These are phyloP conservation scores for Smittium culicis DNA, from an alignment of 371 early-diverging fungal genomes.

Conservation along the genomic window DNA sequence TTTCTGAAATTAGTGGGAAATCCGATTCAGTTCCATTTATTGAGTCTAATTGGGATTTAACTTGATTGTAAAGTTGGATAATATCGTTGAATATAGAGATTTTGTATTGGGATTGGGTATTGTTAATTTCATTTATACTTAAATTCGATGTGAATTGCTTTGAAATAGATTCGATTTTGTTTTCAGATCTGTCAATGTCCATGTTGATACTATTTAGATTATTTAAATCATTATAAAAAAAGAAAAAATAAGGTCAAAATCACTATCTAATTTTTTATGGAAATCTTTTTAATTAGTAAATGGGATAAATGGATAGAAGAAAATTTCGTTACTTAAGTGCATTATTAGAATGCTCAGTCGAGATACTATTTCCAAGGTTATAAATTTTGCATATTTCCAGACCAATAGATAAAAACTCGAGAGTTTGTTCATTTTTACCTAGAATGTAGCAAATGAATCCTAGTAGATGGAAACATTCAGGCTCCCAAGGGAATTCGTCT, in stretches of 20 bases:
- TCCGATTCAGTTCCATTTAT: slow-evolving; percentile 17
- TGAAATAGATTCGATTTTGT: slow-evolving; percentile 8
- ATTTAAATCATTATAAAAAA: no score
- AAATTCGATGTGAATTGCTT: no score
- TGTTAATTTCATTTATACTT: neutral
- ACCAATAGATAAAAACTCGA: slow-evolving; percentile 23
- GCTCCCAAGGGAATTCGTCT: slow-evolving; percentile 27
- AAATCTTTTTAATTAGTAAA: no score
- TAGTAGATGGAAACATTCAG: slow-evolving; percentile 32
- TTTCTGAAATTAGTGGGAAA: slow-evolving; percentile 20
- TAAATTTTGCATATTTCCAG: slow-evolving; percentile 9
- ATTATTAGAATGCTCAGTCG: no score
- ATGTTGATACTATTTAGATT: neutral
- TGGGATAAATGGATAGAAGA: no score
- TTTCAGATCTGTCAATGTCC: neutral
- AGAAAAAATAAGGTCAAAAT: no score
- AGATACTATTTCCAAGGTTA: no score
- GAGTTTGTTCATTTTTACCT: slow-evolving; percentile 20
- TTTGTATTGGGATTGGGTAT: neutral
- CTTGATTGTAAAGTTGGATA: neutral
- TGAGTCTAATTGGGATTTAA: neutral
- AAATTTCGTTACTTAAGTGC: no score
- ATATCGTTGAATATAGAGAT: neutral
- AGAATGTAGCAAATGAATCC: slow-evolving; percentile 30
- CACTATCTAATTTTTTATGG: no score